Evolutionary conservation across 257 asterid species (phyloP), one percentile per base, ranked within the genome.

Genomic region (Solanum ossicruentum): DNA sequence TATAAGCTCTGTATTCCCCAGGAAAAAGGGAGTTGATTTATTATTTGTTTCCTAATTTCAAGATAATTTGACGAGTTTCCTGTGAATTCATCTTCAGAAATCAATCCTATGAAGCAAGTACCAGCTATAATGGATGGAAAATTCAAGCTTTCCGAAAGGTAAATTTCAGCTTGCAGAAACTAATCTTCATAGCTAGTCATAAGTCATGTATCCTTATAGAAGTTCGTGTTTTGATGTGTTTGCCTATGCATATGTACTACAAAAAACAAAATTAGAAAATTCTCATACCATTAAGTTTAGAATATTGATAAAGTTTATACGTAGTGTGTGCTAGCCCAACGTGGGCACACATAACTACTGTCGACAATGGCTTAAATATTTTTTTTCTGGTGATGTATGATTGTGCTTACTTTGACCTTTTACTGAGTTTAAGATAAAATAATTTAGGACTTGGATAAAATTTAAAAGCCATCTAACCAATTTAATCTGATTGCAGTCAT

Each of bases 71-170:
- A 23, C 1, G 54, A 45, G 16, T 79, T 28, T 81, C 41, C 8
- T 85, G 43, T 69, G 84, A 4, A 51, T 36, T 84, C 13, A 58
- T 49, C 20, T 83, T 84, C 92, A 96, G 99, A 84, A 49, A 87
- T 93, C 63, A 96, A 96, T 78, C 97, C 98, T 80, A 65, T 93
- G 93, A 91, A 43, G 88, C 86, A 93, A 91, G 91, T 96, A 61
- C 99, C 99, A 15, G 98, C 97, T 13, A 92, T 96, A 52, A 92
- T 89, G 61, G 97, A 96, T 87, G 99, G 95, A 87, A 88, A 91
- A 83, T 93, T 95, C 86, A 95, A 91, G 93, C 99, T 96, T 70
- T 92, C 85, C 52, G 99, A 96, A 92, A 94, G 98, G 99, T 94
- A 72, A 80, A 80, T 36, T 51, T 45, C 39, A 72, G 7, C 20